Conservation (phyloP, 345 rosid species). For the Populus alba region DNA sequence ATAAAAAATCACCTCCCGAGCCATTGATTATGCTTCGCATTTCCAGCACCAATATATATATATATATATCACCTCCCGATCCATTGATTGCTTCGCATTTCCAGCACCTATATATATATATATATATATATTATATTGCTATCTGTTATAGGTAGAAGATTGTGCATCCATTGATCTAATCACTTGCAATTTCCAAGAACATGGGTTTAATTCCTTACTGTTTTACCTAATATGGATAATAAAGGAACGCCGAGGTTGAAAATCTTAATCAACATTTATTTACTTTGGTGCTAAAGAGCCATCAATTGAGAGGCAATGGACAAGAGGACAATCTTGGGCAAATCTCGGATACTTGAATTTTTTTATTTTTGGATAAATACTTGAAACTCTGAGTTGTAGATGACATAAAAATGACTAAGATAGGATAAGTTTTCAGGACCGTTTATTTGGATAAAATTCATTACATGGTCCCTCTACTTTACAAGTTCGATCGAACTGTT, state of each 20-base stretch:
- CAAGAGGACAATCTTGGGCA: not conserved
- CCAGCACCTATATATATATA: not conserved
- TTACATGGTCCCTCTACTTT: too few relatives aligned
- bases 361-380: too few relatives aligned
- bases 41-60: not conserved
- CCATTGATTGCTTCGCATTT: not conserved
- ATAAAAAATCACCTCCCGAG: not conserved
- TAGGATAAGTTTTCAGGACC: not conserved
- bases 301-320: not conserved
- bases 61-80: not conserved
- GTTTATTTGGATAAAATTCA: too few relatives aligned
- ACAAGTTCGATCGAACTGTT: not conserved
- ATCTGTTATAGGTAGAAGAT: not conserved
- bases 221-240: not conserved
- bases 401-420: not conserved
- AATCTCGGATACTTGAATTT: not conserved
- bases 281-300: not conserved
- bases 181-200: not conserved
- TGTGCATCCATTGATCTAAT: too few relatives aligned
- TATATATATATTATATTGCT: too few relatives aligned
- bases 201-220: not conserved
- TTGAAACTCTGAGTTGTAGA: not conserved
- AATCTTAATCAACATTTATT: not conserved
- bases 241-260: not conserved
- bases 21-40: not conserved